phyloP scores from a whole-genome alignment of 768 basidiomycete species.

The Suillus tomentosus region DNA sequence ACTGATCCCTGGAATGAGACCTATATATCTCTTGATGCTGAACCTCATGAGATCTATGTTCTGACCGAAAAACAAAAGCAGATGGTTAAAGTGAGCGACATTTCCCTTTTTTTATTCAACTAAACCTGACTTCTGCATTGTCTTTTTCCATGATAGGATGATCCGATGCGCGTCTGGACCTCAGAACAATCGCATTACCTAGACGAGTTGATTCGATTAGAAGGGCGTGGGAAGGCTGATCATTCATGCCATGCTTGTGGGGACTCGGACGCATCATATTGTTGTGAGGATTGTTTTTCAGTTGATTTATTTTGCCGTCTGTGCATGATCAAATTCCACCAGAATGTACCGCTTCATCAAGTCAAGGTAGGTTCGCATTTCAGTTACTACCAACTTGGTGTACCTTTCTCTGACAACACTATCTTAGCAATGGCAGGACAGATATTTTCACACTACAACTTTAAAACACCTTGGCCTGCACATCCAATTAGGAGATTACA shows the following conservation, averaged over 20 bases:
- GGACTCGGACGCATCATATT: not conserved
- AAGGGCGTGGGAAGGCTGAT: constrained; percentile 6
- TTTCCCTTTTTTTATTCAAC: not conserved
- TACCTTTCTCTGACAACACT: not conserved
- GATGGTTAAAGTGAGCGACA: not conserved
- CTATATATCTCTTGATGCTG: not conserved
- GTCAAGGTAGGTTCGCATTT: constrained; percentile 16
- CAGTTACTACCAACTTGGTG: not conserved
- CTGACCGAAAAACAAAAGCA: not conserved
- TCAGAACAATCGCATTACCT: constrained; percentile 8
- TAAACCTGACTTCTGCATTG: not conserved
- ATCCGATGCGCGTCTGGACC: not conserved
- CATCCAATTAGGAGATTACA: constrained; percentile 25
- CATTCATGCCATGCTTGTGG: constrained; percentile 1
- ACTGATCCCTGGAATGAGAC: constrained; percentile 3
- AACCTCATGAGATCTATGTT: not conserved
- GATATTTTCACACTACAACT: constrained; percentile 15
- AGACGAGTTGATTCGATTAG: constrained; percentile 10
- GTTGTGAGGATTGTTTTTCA: constrained; percentile 18
- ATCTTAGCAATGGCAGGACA: constrained; percentile 22
- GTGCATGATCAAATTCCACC: constrained; percentile 12
- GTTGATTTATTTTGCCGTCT: constrained; percentile 9
- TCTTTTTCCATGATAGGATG: not conserved
- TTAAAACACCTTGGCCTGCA: constrained; percentile 21
- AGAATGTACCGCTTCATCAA: constrained; percentile 17